phyloP scores from a whole-genome alignment of 768 basidiomycete genomes.

The Leccinum ochraceum region DNA sequence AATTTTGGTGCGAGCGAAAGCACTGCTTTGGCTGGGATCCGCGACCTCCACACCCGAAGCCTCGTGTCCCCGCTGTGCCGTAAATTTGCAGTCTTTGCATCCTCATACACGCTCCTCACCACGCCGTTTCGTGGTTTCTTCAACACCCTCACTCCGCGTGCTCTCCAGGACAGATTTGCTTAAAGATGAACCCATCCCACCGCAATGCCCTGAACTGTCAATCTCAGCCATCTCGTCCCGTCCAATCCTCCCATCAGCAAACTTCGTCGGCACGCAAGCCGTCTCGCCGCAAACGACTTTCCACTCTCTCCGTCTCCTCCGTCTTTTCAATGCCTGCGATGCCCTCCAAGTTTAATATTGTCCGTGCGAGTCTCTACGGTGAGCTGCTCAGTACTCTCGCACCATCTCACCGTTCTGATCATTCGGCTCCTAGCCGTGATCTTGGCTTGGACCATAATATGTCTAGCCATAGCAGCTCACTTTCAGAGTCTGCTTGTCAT shows the following conservation, averaged over 20 bases:
- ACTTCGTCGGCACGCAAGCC: slow-evolving; percentile 29
- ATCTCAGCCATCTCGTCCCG: slow-evolving; percentile 24
- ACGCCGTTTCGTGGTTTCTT: slow-evolving; percentile 30
- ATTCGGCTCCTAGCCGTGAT: slow-evolving; percentile 49
- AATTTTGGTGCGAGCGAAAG: slow-evolving; percentile 19
- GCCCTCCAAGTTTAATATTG: slow-evolving; percentile 71
- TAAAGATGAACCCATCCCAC: slow-evolving; percentile 33
- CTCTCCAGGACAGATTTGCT: slow-evolving; percentile 19
- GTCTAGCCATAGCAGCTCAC: slow-evolving; percentile 76
- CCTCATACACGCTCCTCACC: slow-evolving; percentile 28
- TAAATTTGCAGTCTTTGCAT: slow-evolving; percentile 12
- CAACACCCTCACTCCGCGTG: slow-evolving; percentile 34
- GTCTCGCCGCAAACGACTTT: slow-evolving; percentile 36
- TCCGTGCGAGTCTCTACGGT: slow-evolving; percentile 71
- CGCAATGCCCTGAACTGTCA: slow-evolving; percentile 27
- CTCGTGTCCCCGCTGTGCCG: slow-evolving; percentile 30
- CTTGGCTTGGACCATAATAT: slow-evolving; percentile 74
- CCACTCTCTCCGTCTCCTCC: slow-evolving; percentile 30
- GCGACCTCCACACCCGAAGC: slow-evolving; percentile 15
- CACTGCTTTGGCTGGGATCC: slow-evolving; percentile 22
- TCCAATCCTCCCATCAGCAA: slow-evolving; percentile 22
- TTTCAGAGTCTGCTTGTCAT: slow-evolving; percentile 70
- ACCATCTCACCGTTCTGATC: slow-evolving; percentile 7
- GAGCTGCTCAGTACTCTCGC: slow-evolving; percentile 21
- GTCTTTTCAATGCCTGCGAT: slow-evolving; percentile 46